Conservation (phyloP, 495 filamentous ascomycete species). For the Daldinia bambusicola region DNA sequence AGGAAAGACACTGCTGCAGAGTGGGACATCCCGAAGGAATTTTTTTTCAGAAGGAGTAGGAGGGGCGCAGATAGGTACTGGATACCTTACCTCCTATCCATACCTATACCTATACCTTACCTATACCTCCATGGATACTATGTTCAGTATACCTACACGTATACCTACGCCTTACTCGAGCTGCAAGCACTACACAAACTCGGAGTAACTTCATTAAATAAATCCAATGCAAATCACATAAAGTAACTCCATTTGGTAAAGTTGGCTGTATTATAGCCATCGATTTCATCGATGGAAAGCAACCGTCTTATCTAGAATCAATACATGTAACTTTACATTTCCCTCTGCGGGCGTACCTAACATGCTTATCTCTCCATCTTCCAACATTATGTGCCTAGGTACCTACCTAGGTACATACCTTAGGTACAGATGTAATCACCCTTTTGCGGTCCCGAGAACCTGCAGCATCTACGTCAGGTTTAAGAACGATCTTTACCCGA, state of each 20-base stretch:
- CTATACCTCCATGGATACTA: neutral
- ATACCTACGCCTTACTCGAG: no score
- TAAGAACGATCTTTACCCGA: constrained; percentile 18
- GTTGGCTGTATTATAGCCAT: neutral
- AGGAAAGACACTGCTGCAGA: constrained; percentile 5
- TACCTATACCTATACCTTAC: no score
- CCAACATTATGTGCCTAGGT: no score
- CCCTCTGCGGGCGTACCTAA: neutral
- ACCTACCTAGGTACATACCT: no score
- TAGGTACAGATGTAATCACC: no score
- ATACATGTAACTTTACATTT: constrained; percentile 5
- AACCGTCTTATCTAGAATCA: constrained; percentile 24
- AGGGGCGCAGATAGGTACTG: constrained; percentile 6
- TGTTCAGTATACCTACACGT: neutral
- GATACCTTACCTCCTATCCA: no score
- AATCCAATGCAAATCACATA: constrained; percentile 18
- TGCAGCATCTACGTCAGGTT: constrained; percentile 4
- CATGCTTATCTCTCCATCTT: constrained; percentile 18
- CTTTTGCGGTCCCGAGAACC: constrained; percentile 1
- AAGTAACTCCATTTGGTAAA: constrained; percentile 41
- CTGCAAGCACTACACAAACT: neutral
- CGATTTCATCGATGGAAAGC: neutral
- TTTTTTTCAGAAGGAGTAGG: constrained; percentile 33
- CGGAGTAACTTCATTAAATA: constrained; percentile 40
- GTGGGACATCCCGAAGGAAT: constrained; percentile 34